Base-by-base conservation (phyloP, 2,329 filamentous ascomycete genomes). In the Exophiala mesophila region DNA sequence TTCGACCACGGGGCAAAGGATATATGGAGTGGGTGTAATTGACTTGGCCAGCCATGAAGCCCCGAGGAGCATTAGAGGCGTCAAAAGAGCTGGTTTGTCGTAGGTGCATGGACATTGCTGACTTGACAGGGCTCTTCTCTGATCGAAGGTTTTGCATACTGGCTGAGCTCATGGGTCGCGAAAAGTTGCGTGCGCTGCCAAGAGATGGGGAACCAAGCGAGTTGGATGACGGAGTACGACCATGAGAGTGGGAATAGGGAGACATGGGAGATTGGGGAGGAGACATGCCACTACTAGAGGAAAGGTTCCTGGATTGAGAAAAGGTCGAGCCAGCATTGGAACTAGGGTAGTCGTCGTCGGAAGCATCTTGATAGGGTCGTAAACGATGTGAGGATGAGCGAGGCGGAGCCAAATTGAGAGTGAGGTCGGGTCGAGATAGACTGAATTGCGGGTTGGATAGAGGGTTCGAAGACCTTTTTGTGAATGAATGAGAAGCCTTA, bases 21-120 rank as follows among this genome's bases (percentile, higher is more conserved):
- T 88, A 95, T 47, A 85, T 94, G 5, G 88, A 83, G 61, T 96
- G 92, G 12, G 86, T 85, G 60, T 94, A 94, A 0, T 88, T 87
- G 2, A 80, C 77, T 28, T 50, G 40, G 2, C 45, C 51, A 24
- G 46, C 33, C 1, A 56, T 18, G 28, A 41, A 55, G 3, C 46
- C 54, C 10, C 52, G 40, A 10, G 52, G 45, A 3, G 46, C 44
- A 39, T 44, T 38, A 17, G 50, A 35, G 15, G 48, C 54, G 31
- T 57, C 55, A 28, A 55, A 55, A 23, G 53, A 54, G n/a, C 44
- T 47, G 16, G 48, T 26, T 10, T 26, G 37, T 15, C 48, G 38
- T 3, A 51, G 41, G 28, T 50, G 45, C 19, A 41, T 31, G n/a
- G 44, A 32, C 39, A 47, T 28, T 12, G 48, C 24, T 4, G 34